phyloP scores from a whole-genome alignment of 768 basidiomycete genomes.

The Lentinula aciculospora region DNA sequence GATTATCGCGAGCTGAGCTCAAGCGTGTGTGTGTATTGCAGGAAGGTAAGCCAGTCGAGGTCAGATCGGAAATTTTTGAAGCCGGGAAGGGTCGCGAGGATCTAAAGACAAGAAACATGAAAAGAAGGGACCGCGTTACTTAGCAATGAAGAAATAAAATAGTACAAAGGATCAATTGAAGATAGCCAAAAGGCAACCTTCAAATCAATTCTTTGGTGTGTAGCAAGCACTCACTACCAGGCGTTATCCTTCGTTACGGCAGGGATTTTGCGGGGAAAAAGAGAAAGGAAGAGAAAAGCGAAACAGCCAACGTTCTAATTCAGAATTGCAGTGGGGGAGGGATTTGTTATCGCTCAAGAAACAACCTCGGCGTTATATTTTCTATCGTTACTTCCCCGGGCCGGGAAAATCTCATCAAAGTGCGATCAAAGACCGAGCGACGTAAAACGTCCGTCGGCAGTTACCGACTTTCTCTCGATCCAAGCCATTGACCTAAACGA shows the following conservation, averaged over 20 bases:
- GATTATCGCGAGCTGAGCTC: conserved; percentile 60
- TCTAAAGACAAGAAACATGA: conserved; percentile 32
- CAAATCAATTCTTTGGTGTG: conserved; percentile 10
- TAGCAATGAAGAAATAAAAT: neutral
- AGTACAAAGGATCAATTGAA: neutral
- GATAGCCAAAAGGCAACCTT: conserved; percentile 22
- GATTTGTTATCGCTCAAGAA: neutral
- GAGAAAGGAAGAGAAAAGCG: conserved; percentile 12
- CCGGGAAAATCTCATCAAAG: neutral
- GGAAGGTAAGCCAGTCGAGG: conserved; percentile 22
- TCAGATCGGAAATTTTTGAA: conserved; percentile 47
- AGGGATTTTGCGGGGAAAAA: conserved; percentile 26
- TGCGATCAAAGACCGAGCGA: neutral
- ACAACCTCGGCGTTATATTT: neutral
- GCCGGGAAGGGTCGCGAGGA: conserved; percentile 95
- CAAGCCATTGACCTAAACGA: no score
- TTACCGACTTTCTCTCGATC: neutral
- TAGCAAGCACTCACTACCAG: conserved; percentile 31
- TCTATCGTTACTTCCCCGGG: neutral
- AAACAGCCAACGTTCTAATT: neutral
- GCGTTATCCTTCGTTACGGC: conserved; percentile 44
- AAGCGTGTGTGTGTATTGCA: conserved; percentile 54
- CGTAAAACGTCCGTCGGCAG: neutral
- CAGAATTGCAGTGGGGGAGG: neutral
- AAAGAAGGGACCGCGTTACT: neutral